These are phyloP conservation scores for Bonia amplexicaulis DNA, from an alignment of 176 grass and related monocot genomes.

Conservation along the genomic window DNA sequence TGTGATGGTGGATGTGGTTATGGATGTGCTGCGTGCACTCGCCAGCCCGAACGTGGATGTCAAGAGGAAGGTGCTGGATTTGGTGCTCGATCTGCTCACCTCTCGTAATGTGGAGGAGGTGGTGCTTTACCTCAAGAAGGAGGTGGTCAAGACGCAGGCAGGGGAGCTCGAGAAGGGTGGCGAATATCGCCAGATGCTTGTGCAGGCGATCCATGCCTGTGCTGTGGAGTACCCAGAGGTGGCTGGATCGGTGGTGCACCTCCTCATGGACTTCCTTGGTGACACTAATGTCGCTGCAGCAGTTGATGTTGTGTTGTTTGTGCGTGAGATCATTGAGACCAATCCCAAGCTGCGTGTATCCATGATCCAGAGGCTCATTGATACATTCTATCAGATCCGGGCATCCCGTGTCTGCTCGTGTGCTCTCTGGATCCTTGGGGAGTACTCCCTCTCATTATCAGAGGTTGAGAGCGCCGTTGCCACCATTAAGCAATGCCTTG, in stretches of 20 bases:
- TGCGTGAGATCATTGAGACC: constrained; percentile 77
- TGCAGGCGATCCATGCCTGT: constrained; percentile 67
- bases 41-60: constrained; percentile 62
- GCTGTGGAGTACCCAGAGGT: constrained; percentile 62
- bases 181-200: constrained; percentile 72
- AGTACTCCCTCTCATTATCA: constrained; percentile 62
- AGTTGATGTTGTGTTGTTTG: constrained; percentile 64
- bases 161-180: constrained; percentile 59
- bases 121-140: constrained; percentile 74
- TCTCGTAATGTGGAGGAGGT: constrained; percentile 68
- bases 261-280: constrained; percentile 86
- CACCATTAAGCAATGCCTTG: constrained; percentile 67
- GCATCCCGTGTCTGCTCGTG: constrained; percentile 56
- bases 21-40: constrained; percentile 61
- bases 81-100: constrained; percentile 65
- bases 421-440: constrained; percentile 68
- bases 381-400: constrained; percentile 74
- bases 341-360: constrained; percentile 68
- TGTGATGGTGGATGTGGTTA: constrained; percentile 67
- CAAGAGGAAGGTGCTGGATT: constrained; percentile 59
- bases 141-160: constrained; percentile 68
- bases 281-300: constrained; percentile 68
- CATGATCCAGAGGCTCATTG: constrained; percentile 70
- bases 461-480: constrained; percentile 61
- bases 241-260: constrained; percentile 61